phyloP scores from a whole-genome alignment of 257 asterid genomes.

The Jacaranda mimosifolia region DNA sequence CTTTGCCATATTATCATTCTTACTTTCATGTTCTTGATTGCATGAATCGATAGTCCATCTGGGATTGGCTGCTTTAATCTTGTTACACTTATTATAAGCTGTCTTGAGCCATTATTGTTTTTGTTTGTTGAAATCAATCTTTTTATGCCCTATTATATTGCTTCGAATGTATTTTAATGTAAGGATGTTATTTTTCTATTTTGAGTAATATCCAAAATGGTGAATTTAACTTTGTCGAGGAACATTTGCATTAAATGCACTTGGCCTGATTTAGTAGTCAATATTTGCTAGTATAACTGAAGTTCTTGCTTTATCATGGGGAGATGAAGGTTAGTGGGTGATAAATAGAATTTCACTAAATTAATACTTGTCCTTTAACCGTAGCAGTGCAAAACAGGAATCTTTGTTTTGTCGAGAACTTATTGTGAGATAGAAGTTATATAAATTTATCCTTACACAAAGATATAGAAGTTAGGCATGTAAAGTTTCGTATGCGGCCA shows the following conservation, averaged over 20 bases:
- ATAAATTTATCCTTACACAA: not conserved
- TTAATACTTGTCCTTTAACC: not conserved
- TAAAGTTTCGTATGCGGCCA: too few relatives aligned
- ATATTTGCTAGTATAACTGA: not conserved
- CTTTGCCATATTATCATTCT: not conserved
- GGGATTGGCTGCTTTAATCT: not conserved
- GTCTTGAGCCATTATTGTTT: not conserved
- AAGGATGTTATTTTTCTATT: not conserved
- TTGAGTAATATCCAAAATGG: not conserved
- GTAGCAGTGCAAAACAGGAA: not conserved
- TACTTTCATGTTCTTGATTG: not conserved
- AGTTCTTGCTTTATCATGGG: slow-evolving; percentile 1
- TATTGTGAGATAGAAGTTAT: not conserved
- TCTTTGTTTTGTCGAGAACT: not conserved
- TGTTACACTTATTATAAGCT: not conserved
- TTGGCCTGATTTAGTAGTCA: not conserved
- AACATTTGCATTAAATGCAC: not conserved
- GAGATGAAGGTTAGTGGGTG: not conserved
- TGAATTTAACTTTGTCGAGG: not conserved
- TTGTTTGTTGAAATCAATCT: not conserved
- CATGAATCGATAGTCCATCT: not conserved
- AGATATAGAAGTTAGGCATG: not conserved
- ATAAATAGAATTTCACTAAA: not conserved
- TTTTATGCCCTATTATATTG: not conserved
- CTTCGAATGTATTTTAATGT: not conserved